Evolutionary conservation across 2,329 filamentous ascomycete genomes (phyloP), one percentile per base, ranked within the genome.

Genomic region (Ophiostoma himal-ulmi): DNA sequence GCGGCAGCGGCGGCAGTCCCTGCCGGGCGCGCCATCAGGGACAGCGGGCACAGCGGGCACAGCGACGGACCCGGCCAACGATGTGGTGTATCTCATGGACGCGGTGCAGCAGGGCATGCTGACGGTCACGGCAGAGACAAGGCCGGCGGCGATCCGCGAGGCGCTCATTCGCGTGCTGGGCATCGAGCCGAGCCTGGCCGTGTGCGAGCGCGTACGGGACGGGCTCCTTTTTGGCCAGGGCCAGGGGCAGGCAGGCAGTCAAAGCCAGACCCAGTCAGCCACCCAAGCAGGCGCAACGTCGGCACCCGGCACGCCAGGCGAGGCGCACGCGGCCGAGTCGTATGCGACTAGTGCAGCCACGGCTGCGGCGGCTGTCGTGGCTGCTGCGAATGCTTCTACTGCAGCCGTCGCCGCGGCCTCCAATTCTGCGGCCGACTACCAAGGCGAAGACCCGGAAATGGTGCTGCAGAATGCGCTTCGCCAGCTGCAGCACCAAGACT

Each of bases 41-140:
- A 4, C 30, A 30, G 30, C 30, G 17, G 44, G n/a, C 0, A 0
- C 44, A 6, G 6, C 44, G 1, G 44, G 44, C 1, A 10, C n/a
- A 3, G 14, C 10, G 37, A n/a, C 82, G 22, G 83, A 85, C 73
- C 80, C 82, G 0, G 84, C 84, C 62, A 83, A 86, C 69, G 85
- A 88, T 74, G 82, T 89, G 41, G 81, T 81, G 64, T 89, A 89
- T 76, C 80, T 89, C 3, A 82, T 86, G 75, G 86, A 89, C 72
- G 84, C 84, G 69, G 81, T 89, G 6, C 85, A 86, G 6, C 85
- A 86, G 20, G 82, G 86, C 69, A 83, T 88, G 76, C 87, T 89
- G 83, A 82, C 78, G 72, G 82, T 89, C 72, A 82, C 81, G 11
- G 76, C 84, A 37, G 86, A 88, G 72, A 88, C 86, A 1, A 87